These are phyloP conservation scores for Verticillium longisporum DNA, from an alignment of 2,329 filamentous ascomycete genomes.

Conservation along the genomic window DNA sequence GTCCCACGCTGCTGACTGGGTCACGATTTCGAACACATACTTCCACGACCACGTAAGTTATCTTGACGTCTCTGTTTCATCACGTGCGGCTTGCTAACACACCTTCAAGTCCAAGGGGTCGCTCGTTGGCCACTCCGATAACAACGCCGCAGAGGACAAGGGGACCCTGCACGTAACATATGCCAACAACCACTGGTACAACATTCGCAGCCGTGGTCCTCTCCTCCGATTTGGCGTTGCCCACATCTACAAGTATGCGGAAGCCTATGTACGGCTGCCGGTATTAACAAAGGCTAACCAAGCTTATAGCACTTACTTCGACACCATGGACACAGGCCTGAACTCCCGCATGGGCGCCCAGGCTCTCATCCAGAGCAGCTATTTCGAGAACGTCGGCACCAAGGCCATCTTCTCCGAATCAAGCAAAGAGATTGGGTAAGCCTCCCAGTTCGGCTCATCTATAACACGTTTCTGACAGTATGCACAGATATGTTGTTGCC, in stretches of 20 bases:
- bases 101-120: conserved; percentile 39
- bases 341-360: conserved; percentile 46
- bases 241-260: conserved; percentile 37
- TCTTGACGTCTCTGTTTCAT: not conserved
- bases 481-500: conserved; percentile 22
- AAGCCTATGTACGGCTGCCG: no score
- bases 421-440: conserved; percentile 18
- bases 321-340: conserved; percentile 27
- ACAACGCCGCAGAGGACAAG: conserved; percentile 44
- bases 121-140: conserved; percentile 49
- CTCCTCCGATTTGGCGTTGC: conserved; percentile 55
- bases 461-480: not conserved
- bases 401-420: conserved; percentile 14
- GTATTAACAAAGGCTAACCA: not conserved
- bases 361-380: conserved; percentile 44
- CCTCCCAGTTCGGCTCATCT: not conserved
- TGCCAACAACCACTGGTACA: conserved; percentile 54
- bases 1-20: conserved; percentile 53
- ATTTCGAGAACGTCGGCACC: conserved; percentile 33
- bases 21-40: conserved; percentile 33
- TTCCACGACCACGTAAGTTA: conserved; percentile 32
- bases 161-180: conserved; percentile 55
- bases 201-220: conserved; percentile 54
- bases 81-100: not conserved
- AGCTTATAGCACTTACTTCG: not conserved